Conservation (phyloP, 2,329 filamentous ascomycete species). For the Penicillium sp. region DNA sequence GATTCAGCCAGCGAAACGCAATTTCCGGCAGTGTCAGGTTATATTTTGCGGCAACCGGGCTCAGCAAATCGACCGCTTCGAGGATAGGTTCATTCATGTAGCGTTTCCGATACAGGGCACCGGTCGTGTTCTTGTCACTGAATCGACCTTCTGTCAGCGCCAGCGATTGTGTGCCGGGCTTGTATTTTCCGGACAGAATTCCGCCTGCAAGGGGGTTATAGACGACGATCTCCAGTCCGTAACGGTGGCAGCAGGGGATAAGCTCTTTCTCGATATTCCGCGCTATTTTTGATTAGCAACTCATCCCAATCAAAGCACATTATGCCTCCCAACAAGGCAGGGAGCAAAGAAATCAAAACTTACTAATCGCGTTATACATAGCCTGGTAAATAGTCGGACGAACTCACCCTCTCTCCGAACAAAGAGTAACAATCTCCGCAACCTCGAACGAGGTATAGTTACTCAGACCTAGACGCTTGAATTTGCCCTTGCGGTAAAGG, state of each 20-base stretch:
- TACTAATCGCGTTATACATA: conserved; percentile 33
- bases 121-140: neutral
- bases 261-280: conserved; percentile 47
- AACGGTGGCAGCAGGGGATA: conserved; percentile 47
- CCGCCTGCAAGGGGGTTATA: conserved; percentile 53
- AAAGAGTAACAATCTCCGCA: conserved; percentile 35
- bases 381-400: conserved; percentile 42
- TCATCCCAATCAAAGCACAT: too few relatives aligned
- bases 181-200: conserved; percentile 46
- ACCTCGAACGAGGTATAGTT: conserved; percentile 37
- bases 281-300: conserved; percentile 7
- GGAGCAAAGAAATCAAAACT: neutral
- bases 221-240: conserved; percentile 47
- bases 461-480: conserved; percentile 38
- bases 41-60: neutral
- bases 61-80: neutral
- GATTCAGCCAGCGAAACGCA: conserved; percentile 6
- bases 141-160: neutral
- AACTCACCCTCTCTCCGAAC: conserved; percentile 30
- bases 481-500: conserved; percentile 39
- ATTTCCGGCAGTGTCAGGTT: conserved; percentile 1
- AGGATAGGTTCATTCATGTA: conserved; percentile 4
- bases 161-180: conserved; percentile 2
- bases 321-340: neutral
- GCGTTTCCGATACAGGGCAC: conserved; percentile 3